A percentile compares a stretch with the other conserved stretches of the same genome.
Evolutionary conservation across 768 basidiomycete species (phyloP).

Genomic region (Xerocomellus chrysenteron): DNA sequence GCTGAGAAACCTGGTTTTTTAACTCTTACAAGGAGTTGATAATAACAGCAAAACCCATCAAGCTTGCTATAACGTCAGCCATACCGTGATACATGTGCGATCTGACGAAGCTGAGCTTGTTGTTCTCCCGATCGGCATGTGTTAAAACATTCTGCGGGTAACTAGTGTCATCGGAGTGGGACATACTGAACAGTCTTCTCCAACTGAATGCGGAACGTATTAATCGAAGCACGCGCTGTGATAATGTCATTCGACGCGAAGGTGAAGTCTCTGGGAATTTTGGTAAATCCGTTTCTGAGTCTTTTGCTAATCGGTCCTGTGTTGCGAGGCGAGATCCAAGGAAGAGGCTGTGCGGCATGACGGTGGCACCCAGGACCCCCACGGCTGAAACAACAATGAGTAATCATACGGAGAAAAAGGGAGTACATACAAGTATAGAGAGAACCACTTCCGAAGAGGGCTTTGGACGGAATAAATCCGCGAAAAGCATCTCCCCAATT

Average conservation of each 20-base stretch:
- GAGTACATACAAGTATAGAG: constrained; percentile 62
- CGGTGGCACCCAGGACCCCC: constrained; percentile 78
- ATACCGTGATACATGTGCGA: constrained; percentile 67
- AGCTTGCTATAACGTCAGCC: constrained; percentile 61
- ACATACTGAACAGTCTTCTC: constrained; percentile 25
- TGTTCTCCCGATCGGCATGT: constrained; percentile 59
- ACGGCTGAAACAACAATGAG: constrained; percentile 45
- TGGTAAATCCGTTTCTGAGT: constrained; percentile 19
- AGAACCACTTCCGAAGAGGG: constrained; percentile 52
- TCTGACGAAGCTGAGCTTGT: constrained; percentile 50
- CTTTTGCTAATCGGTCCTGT: constrained; percentile 61
- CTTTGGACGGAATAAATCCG: constrained; percentile 74
- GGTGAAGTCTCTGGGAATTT: constrained; percentile 2
- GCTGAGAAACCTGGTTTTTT: not conserved
- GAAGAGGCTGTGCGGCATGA: constrained; percentile 94
- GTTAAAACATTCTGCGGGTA: constrained; percentile 34
- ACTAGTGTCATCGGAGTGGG: constrained; percentile 18
- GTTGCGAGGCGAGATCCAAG: constrained; percentile 85
- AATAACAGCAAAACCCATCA: constrained; percentile 82
- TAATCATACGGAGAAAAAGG: constrained; percentile 6
- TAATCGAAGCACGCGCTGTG: constrained; percentile 13
- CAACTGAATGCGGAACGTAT: constrained; percentile 7
- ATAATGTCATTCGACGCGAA: constrained; percentile 21
- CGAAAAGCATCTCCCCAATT: constrained; percentile 72
- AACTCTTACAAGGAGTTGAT: constrained; percentile 76